Base-by-base conservation (phyloP, 164 flowering plant species). In the Cinnamomum chago region DNA sequence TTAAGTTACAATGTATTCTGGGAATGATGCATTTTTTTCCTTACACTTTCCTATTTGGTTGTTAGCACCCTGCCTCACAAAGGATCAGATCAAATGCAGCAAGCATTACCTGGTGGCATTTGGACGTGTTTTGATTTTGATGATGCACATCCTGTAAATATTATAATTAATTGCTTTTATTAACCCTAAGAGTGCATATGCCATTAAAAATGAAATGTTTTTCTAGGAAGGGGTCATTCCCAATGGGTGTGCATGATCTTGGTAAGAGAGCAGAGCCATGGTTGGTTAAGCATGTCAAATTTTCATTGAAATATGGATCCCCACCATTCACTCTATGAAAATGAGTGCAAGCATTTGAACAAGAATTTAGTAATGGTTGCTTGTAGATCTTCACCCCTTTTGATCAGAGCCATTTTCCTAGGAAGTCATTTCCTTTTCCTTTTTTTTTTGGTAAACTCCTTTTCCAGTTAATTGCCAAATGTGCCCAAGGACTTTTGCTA, bases 81-180 rank as follows among this genome's bases (percentile, higher is more conserved):
- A 73, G 86, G 85, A 24, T 78, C 84, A 12, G 78, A 88, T 71
- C 77, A 84, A 23, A 51, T 85, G 79, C 82, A 82, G 62, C 83
- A 67, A 62, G 51, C 68, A 67, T 72, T 93, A 66, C 99, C 97
- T 2, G 82, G 81, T 71, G 99, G 99, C 68, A 88, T 86, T 62
- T 95, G 97, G 97, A 74, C 84, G 83, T 83, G 84, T 60, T 95
- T 95, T 78, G 94, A 95, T 80, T 95, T 95, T 83, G 88, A 86
- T 25, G 97, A 95, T 79, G 78, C 90, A 55, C 99, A 93, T 86
- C 99, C 97, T 78, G 99, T 95, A 95, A 72, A 1, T 70, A 14
- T 67, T 68, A 13, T 66, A 25, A 27, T 25, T 4, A 6, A 15
- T 24, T 24, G 22, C 22, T n/a, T 67, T n/a, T 51, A n/a, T 50